phyloP scores from a whole-genome alignment of 163 green algal genomes.

The Coccomyxa subellipsoidea region DNA sequence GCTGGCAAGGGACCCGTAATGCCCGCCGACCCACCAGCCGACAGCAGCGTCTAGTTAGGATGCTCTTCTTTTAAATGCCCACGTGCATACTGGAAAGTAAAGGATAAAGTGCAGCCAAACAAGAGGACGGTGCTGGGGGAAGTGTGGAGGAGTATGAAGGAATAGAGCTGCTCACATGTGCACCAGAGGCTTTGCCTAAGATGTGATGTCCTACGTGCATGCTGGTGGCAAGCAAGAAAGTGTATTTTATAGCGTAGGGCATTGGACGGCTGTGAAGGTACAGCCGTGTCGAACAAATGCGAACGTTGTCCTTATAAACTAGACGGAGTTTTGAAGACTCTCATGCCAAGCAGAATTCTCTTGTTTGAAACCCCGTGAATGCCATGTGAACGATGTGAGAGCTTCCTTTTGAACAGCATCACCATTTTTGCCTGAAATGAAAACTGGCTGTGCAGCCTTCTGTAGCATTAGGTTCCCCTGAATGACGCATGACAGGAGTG shows the following conservation, averaged over 20 bases:
- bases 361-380: neutral
- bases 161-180: too few relatives aligned
- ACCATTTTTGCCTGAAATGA: neutral
- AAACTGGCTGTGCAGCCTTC: neutral
- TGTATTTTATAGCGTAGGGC: neutral
- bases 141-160: too few relatives aligned
- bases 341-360: neutral
- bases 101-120: too few relatives aligned
- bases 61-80: neutral
- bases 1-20: neutral
- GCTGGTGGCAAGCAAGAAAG: neutral
- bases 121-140: too few relatives aligned
- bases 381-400: neutral
- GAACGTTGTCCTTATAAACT: neutral
- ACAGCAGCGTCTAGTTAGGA: neutral
- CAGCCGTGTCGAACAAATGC: neutral
- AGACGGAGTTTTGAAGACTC: too few relatives aligned
- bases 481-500: too few relatives aligned
- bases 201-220: too few relatives aligned
- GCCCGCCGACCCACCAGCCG: neutral
- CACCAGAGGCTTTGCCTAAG: too few relatives aligned
- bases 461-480: too few relatives aligned
- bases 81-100: too few relatives aligned
- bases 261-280: neutral
- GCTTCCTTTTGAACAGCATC: neutral